Base-by-base conservation (phyloP, 1,284 basidiomycete species). In the Lentinula novae-zelandiae region DNA sequence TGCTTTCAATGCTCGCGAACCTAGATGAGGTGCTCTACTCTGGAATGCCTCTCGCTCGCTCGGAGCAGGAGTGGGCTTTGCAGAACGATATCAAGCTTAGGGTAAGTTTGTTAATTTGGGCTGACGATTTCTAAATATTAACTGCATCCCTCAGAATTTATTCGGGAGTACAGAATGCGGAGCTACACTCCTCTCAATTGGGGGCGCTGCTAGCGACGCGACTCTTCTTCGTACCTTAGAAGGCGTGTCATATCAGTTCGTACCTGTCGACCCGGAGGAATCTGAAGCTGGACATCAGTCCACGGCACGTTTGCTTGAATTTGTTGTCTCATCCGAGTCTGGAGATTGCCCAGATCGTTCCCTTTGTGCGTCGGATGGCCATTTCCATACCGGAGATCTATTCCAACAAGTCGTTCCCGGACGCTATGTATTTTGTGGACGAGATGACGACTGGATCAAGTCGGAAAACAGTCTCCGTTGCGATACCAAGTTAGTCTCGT, bases 391-490 rank as follows among this genome's bases (percentile, higher is more conserved):
- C 10, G 88, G 88, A 5, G 88, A 90, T 69, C 74, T 90, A 27
- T 90, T 90, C 76, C 77, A 83, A 64, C 82, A 87, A 68, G 74
- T 79, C 38, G 62, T 73, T 1, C 76, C 82, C 1, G 84, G 85
- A 0, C 73, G 72, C 62, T 90, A 85, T 70, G 69, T 83, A 34
- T 87, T 82, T 67, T 80, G 85, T 53, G 88, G 88, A 15, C 79
- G 88, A 48, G 82, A 89, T 64, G 88, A 90, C 64, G 88, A 90
- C 70, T 90, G 88, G 88, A 90, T 90, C 70, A 90, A 90, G 74
- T 86, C 83, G 48, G 84, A 88, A 68, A 88, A 82, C 70, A 86
- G 87, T 66, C 73, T 89, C 62, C 80, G 86, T 42, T 89, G 87
- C 67, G 87, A 90, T 67, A 89, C 88, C 51, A 89, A 85, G 80